A percentile compares a stretch with the other conserved stretches of the same genome.
Conservation (phyloP, 2,329 filamentous ascomycete genomes). For the Botrytis fragariae region DNA sequence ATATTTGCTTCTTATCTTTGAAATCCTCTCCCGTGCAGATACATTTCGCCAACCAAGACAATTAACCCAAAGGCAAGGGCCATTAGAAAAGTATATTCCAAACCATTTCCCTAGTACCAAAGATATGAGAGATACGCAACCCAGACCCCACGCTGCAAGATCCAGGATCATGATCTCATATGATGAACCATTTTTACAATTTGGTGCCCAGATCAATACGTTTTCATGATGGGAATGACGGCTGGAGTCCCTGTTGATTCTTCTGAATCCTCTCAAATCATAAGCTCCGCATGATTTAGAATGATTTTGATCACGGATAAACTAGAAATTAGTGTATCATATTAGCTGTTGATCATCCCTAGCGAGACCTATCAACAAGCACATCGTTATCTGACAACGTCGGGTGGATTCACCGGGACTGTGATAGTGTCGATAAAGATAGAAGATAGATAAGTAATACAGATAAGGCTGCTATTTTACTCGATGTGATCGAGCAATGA, state of each 20-base stretch:
- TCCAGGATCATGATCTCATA: constrained; percentile 9
- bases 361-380: constrained; percentile 15
- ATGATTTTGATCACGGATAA: background rate
- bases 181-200: background rate
- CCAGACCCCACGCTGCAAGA: constrained; percentile 1
- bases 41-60: background rate
- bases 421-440: background rate
- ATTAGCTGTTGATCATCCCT: background rate
- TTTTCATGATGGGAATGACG: background rate
- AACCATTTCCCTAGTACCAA: background rate
- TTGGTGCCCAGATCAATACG: background rate
- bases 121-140: background rate
- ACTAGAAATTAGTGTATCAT: background rate
- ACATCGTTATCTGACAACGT: constrained; percentile 14
- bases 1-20: constrained; percentile 1
- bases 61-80: background rate
- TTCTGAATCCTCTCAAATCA: background rate
- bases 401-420: background rate
- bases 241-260: background rate
- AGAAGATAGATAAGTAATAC: constrained; percentile 7
- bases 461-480: constrained; percentile 21
- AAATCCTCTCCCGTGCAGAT: background rate
- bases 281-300: background rate
- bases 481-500: constrained; percentile 23
- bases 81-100: constrained; percentile 2